Conservation (phyloP, 352 stramenopile genomes). For the Aphanomyces astaci region DNA sequence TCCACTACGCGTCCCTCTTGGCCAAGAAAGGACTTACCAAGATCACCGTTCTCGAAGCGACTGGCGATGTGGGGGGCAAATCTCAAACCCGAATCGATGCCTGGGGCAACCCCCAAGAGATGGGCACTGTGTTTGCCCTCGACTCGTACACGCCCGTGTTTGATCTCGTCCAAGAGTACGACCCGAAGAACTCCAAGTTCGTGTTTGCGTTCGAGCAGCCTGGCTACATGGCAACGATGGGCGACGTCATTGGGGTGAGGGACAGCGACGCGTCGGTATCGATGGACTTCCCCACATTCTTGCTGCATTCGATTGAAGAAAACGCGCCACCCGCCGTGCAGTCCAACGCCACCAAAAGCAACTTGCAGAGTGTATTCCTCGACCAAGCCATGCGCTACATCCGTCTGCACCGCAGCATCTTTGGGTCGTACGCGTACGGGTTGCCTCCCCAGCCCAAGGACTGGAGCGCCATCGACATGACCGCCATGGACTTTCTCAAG, state of each 20-base stretch:
- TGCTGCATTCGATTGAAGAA: not conserved
- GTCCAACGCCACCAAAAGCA: not conserved
- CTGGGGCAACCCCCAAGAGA: not conserved
- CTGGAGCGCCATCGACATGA: not conserved
- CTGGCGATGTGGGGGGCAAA: not conserved
- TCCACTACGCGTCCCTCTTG: slow-evolving; percentile 15
- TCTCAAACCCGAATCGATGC: not conserved
- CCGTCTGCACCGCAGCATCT: not conserved
- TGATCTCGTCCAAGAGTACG: not conserved
- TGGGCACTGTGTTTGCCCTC: not conserved
- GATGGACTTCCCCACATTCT: not conserved
- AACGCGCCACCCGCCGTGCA: not conserved
- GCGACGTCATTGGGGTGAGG: not conserved
- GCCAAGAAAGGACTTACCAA: slow-evolving; percentile 15
- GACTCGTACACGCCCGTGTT: not conserved
- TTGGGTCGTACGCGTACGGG: not conserved
- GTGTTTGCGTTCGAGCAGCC: not conserved
- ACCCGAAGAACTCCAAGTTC: not conserved
- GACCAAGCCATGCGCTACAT: not conserved
- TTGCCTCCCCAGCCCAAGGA: not conserved
- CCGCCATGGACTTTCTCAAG: not conserved
- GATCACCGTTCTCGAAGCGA: slow-evolving; percentile 19
- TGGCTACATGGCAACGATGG: not conserved
- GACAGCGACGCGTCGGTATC: not conserved
- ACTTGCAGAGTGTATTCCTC: not conserved